Evolutionary conservation across 2,329 filamentous ascomycete species (phyloP).

Genomic region (Trichoderma sp.): DNA sequence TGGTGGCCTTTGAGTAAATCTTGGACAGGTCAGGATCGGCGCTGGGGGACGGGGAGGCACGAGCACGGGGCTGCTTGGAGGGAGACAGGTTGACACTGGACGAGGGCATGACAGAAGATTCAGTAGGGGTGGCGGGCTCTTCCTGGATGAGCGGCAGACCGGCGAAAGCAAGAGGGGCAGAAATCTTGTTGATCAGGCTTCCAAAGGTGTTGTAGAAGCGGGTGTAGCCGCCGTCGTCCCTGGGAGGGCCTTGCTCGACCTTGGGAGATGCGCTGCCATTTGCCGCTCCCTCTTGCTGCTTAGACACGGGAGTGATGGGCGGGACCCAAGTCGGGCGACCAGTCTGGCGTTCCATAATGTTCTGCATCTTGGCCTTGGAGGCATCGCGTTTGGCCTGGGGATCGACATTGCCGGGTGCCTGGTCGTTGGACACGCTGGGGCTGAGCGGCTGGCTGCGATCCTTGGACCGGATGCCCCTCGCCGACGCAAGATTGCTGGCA

Average conservation of each 20-base stretch:
- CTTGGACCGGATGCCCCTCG: constrained; percentile 70
- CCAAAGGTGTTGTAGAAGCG: constrained; percentile 92
- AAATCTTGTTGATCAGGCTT: constrained; percentile 81
- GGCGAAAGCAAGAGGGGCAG: constrained; percentile 87
- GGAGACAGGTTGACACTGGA: constrained; percentile 33
- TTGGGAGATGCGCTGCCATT: constrained; percentile 28
- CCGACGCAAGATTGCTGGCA: constrained; percentile 82
- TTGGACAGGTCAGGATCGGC: constrained; percentile 74
- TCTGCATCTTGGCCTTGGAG: constrained; percentile 54
- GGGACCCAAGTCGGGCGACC: constrained; percentile 55
- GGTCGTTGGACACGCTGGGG: constrained; percentile 71
- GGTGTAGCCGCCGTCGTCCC: constrained; percentile 75
- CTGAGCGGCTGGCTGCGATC: constrained; percentile 66
- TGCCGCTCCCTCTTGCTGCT: constrained; percentile 26
- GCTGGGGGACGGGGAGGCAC: constrained; percentile 18
- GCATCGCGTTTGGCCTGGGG: constrained; percentile 51
- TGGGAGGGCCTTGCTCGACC: constrained; percentile 27
- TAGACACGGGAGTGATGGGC: constrained; percentile 34
- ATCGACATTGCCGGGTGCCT: constrained; percentile 68
- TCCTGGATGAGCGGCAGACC: constrained; percentile 73
- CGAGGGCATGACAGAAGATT: constrained; percentile 36
- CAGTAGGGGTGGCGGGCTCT: constrained; percentile 37
- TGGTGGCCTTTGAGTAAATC: constrained; percentile 80
- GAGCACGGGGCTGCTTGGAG: constrained; percentile 35
- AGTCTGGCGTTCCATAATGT: constrained; percentile 52